Base-by-base conservation (phyloP, 345 rosid genomes). In the Syzygium jambos region DNA sequence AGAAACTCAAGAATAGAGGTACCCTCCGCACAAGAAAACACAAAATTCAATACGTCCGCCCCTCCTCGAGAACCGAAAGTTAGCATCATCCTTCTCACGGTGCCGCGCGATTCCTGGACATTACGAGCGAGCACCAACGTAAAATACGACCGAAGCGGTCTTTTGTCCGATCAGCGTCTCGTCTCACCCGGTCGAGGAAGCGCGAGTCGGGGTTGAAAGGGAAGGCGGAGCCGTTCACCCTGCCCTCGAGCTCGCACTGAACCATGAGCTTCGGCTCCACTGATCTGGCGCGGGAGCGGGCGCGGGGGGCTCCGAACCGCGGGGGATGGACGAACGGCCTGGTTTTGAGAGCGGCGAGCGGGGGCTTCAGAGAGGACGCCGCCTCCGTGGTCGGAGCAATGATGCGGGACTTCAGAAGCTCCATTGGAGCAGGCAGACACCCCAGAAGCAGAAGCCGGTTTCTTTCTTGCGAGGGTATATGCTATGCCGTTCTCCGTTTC, bases 101-200 rank as follows among this genome's bases (percentile, higher is more conserved):
- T 5, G 19, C 5, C 5, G 80, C 14, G 1, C 27, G 82, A 21
- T 73, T 84, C 9, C 41, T 17, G 85, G 52, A 83, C 38, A 83
- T 29, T n/a, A 51, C 23, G 57, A 84, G 25, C 0, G 56, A 84
- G 54, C 1, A 29, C 7, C 9, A 29, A 14, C 10, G 52, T 13
- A 14, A 29, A 29, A 29, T 8, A 51, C 85, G 25, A 46, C 85
- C 11, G 85, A 83, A n/a, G 29, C 30, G 12, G 54, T 49, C 25
- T 34, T 34, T 29, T 27, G 2, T 9, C 85, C 85, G 55, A 57
- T 15, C 27, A 11, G 52, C 0, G 86, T 51, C 16, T 11, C 1
- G 78, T 27, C 29, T 87, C 91, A 96, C 98, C 91, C 98, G 91
- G 92, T 96, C 99, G 87, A 94, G 93, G 93, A 95, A 94, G 86